phyloP scores from a whole-genome alignment of 2,329 filamentous ascomycete species.

The Cyclaneusma minus region DNA sequence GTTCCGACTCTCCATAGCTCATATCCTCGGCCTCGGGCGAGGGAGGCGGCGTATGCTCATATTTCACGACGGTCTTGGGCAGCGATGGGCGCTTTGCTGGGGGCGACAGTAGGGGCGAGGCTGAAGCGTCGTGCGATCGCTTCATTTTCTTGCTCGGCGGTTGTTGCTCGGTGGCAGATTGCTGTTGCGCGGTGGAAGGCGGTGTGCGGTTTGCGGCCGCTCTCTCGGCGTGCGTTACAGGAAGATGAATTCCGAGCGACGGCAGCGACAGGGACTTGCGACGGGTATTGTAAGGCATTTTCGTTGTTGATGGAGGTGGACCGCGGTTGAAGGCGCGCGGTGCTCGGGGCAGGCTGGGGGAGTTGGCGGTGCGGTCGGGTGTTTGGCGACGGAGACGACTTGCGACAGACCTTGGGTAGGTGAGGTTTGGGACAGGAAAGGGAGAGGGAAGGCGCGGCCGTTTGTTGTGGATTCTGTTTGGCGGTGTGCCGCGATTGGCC shows the following conservation, averaged over 20 bases:
- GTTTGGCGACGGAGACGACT: too few species aligned
- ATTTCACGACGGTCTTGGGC: conserved; percentile 16
- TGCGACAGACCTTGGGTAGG: too few species aligned
- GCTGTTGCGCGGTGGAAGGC: conserved; percentile 12
- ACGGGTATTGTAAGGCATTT: conserved; percentile 94
- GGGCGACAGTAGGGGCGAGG: conserved; percentile 23
- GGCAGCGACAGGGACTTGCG: conserved; percentile 89
- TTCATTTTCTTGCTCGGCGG: conserved; percentile 57
- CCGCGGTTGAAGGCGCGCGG: too few species aligned
- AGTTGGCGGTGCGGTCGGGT: too few species aligned
- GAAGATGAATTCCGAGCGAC: conserved; percentile 81
- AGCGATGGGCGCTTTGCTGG: conserved; percentile 26
- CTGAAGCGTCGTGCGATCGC: conserved; percentile 47
- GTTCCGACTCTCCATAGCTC: conserved; percentile 12
- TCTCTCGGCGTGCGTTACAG: conserved; percentile 47
- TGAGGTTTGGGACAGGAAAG: too few species aligned
- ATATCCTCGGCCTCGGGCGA: conserved; percentile 44
- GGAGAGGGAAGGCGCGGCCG: too few species aligned
- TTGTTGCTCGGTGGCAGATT: conserved; percentile 16
- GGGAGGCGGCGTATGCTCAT: conserved; percentile 66
- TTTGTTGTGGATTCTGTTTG: too few species aligned
- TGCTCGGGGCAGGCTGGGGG: too few species aligned
- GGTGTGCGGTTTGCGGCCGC: conserved; percentile 24
- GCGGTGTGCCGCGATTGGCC: too few species aligned
- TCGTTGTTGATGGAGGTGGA: too few species aligned